These are phyloP conservation scores for Lunasporangiospora selenospora DNA, from an alignment of 192 early-diverging fungal species.

Conservation along the genomic window DNA sequence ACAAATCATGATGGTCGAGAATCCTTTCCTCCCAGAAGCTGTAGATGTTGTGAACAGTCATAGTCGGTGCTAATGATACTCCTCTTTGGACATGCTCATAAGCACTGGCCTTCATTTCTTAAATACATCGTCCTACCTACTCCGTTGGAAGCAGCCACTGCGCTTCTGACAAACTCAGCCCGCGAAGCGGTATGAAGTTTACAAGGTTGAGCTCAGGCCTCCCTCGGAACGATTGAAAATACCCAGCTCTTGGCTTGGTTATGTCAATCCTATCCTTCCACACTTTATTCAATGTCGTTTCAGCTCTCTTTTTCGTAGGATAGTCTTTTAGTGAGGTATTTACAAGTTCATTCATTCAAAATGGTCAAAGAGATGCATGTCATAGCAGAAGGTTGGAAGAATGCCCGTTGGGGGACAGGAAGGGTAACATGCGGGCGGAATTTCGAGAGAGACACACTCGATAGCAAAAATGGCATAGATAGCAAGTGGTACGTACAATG, in stretches of 20 bases:
- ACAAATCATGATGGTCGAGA: background rate
- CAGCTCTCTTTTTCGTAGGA: too few species aligned
- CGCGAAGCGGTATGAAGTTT: background rate
- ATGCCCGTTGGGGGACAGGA: too few species aligned
- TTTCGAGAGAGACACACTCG: too few species aligned
- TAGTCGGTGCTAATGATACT: background rate
- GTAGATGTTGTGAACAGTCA: background rate
- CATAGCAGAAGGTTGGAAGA: too few species aligned
- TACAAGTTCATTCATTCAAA: too few species aligned
- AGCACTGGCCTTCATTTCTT: background rate
- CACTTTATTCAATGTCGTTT: too few species aligned
- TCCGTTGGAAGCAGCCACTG: background rate
- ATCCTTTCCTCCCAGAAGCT: background rate
- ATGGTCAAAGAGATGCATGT: too few species aligned
- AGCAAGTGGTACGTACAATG: too few species aligned
- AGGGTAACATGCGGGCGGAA: too few species aligned
- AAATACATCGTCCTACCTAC: background rate
- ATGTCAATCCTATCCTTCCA: background rate
- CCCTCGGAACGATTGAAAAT: background rate
- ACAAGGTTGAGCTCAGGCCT: background rate
- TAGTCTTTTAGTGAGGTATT: too few species aligned
- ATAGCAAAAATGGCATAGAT: too few species aligned
- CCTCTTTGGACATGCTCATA: constrained; percentile 2
- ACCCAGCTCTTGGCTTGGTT: background rate
- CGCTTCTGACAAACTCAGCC: background rate